Percentiles rank a stretch among this genome's conserved stretches.
phyloP scores from a whole-genome alignment of 345 rosid species.

The Aethionema arabicum region DNA sequence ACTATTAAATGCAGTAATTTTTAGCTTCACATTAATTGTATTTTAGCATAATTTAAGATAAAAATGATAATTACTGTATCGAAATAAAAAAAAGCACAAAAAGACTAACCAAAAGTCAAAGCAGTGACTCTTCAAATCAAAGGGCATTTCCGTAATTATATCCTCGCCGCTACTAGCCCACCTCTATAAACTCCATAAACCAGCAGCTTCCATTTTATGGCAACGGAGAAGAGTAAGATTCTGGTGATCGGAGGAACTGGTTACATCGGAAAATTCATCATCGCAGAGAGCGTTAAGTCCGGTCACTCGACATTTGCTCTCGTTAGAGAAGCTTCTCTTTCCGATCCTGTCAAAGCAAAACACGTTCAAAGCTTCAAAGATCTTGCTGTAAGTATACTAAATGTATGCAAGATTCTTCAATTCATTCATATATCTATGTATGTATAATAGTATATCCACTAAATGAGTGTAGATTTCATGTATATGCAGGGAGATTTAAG shows the following conservation, averaged over 20 bases:
- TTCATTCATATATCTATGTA: background rate
- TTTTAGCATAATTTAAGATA: too few relatives aligned
- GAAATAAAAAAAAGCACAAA: background rate
- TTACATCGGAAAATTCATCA: slow-evolving; percentile 41
- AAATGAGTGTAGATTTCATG: slow-evolving; percentile 16
- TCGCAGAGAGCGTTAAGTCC: slow-evolving; percentile 36
- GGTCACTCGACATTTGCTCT: slow-evolving; percentile 41
- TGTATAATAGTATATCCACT: background rate
- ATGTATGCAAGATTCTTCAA: slow-evolving; percentile 13
- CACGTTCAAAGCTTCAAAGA: slow-evolving; percentile 36
- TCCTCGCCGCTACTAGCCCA: background rate
- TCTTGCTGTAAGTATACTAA: slow-evolving; percentile 32
- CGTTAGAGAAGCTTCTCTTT: slow-evolving; percentile 32
- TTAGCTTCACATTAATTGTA: too few relatives aligned
- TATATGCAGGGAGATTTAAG: slow-evolving; percentile 39
- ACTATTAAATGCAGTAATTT: too few relatives aligned
- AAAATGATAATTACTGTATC: too few relatives aligned
- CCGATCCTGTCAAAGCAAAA: slow-evolving; percentile 37
- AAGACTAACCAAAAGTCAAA: slow-evolving; percentile 8
- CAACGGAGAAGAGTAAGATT: slow-evolving; percentile 39
- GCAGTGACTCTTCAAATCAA: background rate
- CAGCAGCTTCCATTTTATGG: background rate
- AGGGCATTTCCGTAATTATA: background rate
- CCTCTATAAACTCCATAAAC: slow-evolving; percentile 9
- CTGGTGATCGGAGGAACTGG: slow-evolving; percentile 45